Evolutionary conservation across 306 rosid genomes (phyloP), one percentile per base, ranked within the genome.

Genomic region (Rubus parviflorus): DNA sequence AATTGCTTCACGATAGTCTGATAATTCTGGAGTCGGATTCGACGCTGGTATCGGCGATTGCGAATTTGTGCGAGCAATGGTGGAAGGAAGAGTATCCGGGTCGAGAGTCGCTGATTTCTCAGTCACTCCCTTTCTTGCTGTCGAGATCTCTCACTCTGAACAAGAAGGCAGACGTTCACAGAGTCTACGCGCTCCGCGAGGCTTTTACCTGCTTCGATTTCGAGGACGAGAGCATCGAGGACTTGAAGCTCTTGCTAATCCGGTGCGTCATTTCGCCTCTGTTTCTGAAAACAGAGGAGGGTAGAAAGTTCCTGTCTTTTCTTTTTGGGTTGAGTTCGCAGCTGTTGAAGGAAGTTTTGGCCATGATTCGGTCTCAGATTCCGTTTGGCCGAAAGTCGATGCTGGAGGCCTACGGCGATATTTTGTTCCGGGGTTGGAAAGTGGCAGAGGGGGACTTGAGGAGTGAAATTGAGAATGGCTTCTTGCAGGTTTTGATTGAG

Each of bases 351-450:
- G 97, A 90, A 35, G 15, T 85, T 30, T n/a, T 90, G 92, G 96
- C 92, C 6, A 87, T 95, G 90, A 90, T 95, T 67, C 88, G 90
- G 46, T 88, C 98, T 4, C 98, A 95, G 85, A 88, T 95, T 57
- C 89, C 92, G 4, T 92, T 92, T 72, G 98, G 97, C 48, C 85
- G 97, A 80, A 95, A 95, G 83, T 92, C 97, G 4, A 83, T 92
- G 88, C 83, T 95, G 74, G 97, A 95, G 86, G 95, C 90, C 11
- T 92, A 87, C 19, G 96, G 96, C 4, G 98, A 92, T 37, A 78
- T 92, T 40, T 23, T 95, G 88, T 92, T 92, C 79, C 89, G 97
- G 73, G 97, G 89, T 13, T 95, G 98, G 98, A 91, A 85, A 77
- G 87, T 81, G 17, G 80, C 82, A 0, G 90, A 88, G 30, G 91